A percentile compares a stretch with the other conserved stretches of the same genome.
These are phyloP conservation scores for Hibiscus mutabilis DNA, from an alignment of 345 rosid genomes.

Conservation along the genomic window DNA sequence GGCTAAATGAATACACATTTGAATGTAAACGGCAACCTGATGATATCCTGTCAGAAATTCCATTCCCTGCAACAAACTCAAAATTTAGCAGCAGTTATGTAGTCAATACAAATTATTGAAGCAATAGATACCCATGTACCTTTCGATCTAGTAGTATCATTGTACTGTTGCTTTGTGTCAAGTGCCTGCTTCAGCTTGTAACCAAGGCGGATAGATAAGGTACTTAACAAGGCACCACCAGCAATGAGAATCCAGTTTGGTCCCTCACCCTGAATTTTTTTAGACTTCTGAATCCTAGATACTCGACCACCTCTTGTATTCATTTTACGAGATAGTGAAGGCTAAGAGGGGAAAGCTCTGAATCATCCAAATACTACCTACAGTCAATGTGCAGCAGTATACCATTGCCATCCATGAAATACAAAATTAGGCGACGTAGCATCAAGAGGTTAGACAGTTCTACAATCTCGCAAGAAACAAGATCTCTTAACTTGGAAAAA, in stretches of 20 bases:
- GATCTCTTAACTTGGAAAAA: not conserved
- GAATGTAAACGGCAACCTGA: constrained; percentile 35
- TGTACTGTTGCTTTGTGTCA: constrained; percentile 47
- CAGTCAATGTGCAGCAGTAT: constrained; percentile 11
- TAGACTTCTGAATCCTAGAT: constrained; percentile 49
- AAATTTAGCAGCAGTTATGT: constrained; percentile 11
- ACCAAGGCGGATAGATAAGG: constrained; percentile 83
- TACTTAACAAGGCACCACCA: constrained; percentile 92
- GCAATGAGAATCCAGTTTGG: constrained; percentile 89
- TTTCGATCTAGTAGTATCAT: constrained; percentile 35
- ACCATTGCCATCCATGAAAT: no score
- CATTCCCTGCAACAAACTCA: constrained; percentile 35
- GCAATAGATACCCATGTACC: constrained; percentile 26
- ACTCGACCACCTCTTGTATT: constrained; percentile 39
- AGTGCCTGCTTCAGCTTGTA: constrained; percentile 71
- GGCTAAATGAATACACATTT: constrained; percentile 43
- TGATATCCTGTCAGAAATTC: constrained; percentile 37
- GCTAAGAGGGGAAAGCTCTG: constrained; percentile 17
- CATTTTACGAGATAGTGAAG: constrained; percentile 43
- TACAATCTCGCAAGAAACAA: not conserved
- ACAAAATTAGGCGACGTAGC: constrained; percentile 8
- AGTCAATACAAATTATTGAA: constrained; percentile 5
- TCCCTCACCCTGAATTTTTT: constrained; percentile 44
- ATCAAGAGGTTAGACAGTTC: not conserved
- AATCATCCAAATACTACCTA: constrained; percentile 54